These are phyloP conservation scores for Sistotremastrum niveocremeum DNA, from an alignment of 768 basidiomycete species.

Conservation along the genomic window DNA sequence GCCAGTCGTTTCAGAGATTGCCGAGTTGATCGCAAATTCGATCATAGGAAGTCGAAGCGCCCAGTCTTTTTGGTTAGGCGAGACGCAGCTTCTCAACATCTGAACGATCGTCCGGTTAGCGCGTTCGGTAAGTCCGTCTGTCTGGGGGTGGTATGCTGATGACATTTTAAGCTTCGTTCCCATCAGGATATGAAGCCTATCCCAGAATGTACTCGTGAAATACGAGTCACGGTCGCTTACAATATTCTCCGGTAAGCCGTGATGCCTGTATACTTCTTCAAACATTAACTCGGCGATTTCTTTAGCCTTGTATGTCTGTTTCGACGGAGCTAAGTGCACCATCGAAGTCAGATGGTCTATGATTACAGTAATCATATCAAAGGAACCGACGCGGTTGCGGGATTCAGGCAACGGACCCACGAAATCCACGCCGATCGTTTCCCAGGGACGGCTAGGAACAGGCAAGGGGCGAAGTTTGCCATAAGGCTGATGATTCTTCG, in stretches of 20 bases:
- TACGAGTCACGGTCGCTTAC: constrained; percentile 27
- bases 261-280: constrained; percentile 20
- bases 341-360: constrained; percentile 12
- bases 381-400: constrained; percentile 8
- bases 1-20: constrained; percentile 20
- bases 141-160: constrained; percentile 4
- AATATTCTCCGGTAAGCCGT: constrained; percentile 26
- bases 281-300: constrained; percentile 26
- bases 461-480: constrained; percentile 15
- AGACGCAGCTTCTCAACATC: constrained; percentile 12
- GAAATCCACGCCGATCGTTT: constrained; percentile 14
- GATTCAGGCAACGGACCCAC: constrained; percentile 14
- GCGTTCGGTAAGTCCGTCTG: too few relatives aligned
- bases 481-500: constrained; percentile 10
- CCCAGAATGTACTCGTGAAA: constrained; percentile 33
- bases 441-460: constrained; percentile 17
- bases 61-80: constrained; percentile 18
- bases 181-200: constrained; percentile 5
- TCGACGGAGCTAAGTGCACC: constrained; percentile 18
- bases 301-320: constrained; percentile 15
- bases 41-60: constrained; percentile 15
- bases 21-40: constrained; percentile 26
- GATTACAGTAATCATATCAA: constrained; percentile 14
- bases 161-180: constrained; percentile 8
- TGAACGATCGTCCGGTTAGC: constrained; percentile 14